phyloP scores from a whole-genome alignment of 163 green algal species.

The Trebouxia gelatinosa region DNA sequence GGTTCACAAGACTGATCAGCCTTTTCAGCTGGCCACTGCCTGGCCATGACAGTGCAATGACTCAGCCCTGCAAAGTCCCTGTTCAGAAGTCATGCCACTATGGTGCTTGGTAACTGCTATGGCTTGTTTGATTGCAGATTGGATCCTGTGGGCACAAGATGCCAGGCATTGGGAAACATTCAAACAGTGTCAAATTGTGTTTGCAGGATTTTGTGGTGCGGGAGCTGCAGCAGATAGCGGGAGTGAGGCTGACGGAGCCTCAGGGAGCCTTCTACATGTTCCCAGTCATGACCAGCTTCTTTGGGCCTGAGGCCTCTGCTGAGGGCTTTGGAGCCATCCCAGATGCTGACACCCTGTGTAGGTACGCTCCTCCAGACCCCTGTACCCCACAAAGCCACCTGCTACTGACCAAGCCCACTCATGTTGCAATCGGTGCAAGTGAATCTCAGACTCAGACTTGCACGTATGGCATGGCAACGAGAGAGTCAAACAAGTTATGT shows the following conservation, averaged over 20 bases:
- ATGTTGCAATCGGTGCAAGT: background rate
- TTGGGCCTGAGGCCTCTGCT: conserved; percentile 62
- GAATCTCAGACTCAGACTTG: background rate
- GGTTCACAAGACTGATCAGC: too few relatives aligned
- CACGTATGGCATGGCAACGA: background rate
- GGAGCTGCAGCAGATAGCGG: conserved; percentile 69
- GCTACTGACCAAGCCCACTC: background rate
- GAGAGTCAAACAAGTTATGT: background rate
- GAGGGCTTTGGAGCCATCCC: conserved; percentile 78
- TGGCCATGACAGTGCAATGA: too few relatives aligned
- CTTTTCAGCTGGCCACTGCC: too few relatives aligned
- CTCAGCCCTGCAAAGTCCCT: too few relatives aligned
- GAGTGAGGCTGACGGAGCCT: conserved; percentile 68
- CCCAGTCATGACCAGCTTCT: conserved; percentile 85
- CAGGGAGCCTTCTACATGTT: conserved; percentile 96
- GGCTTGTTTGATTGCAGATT: too few relatives aligned
- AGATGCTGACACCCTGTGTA: conserved; percentile 85
- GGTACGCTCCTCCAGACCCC: too few relatives aligned
- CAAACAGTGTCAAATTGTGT: too few relatives aligned
- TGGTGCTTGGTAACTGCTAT: too few relatives aligned
- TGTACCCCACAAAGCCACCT: too few relatives aligned
- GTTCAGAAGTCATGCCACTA: too few relatives aligned
- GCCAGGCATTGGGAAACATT: too few relatives aligned
- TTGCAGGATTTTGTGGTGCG: conserved; percentile 75
- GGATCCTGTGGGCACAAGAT: too few relatives aligned